Evolutionary conservation across 495 filamentous ascomycete genomes (phyloP).

Genomic region (Neurospora africana): DNA sequence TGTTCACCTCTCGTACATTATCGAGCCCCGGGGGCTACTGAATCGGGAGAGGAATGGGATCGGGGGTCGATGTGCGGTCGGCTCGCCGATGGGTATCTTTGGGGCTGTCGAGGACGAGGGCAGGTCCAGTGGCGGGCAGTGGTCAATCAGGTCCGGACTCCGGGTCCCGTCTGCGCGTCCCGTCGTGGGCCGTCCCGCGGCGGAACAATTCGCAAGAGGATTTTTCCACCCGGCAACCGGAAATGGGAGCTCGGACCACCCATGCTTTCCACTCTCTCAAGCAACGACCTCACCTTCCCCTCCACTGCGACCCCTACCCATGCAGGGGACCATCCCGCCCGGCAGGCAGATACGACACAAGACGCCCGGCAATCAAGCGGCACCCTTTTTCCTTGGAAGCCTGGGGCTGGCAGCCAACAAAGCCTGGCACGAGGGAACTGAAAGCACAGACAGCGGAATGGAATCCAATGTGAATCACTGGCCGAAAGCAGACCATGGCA

Average conservation of each 20-base stretch:
- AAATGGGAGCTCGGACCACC: constrained; percentile 1
- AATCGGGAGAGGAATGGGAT: constrained; percentile 9
- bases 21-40: constrained; percentile 13
- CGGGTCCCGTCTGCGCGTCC: background rate
- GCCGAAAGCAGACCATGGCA: background rate
- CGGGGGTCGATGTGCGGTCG: constrained; percentile 1
- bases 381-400: background rate
- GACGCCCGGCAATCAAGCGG: constrained; percentile 10
- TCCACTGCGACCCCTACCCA: background rate
- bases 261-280: background rate
- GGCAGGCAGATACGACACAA: constrained; percentile 2
- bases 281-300: background rate
- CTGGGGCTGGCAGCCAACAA: background rate
- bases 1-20: constrained; percentile 12
- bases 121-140: background rate
- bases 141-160: background rate
- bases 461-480: background rate
- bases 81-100: constrained; percentile 1
- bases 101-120: background rate
- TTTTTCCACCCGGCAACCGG: constrained; percentile 15
- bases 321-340: background rate
- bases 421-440: background rate
- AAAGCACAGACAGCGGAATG: background rate
- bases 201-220: constrained; percentile 18
- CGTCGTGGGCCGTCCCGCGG: background rate